Percentiles rank a stretch among this genome's conserved stretches.
Evolutionary conservation across 805 yeast genomes (phyloP).

Genomic region (Ogataea angusta): DNA sequence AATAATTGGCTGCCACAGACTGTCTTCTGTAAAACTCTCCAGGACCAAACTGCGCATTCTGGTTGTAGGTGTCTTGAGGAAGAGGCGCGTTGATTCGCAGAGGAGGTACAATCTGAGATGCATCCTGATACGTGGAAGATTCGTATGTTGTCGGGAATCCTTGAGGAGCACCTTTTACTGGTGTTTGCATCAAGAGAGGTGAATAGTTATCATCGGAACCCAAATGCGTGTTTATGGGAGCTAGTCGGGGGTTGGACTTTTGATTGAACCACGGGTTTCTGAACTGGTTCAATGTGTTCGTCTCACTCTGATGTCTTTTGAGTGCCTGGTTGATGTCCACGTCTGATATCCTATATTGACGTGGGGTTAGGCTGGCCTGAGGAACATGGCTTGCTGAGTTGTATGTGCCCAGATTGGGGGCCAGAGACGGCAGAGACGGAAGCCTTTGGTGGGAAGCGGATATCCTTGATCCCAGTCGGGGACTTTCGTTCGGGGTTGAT

Average conservation of each 20-base stretch:
- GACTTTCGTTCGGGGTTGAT: slow-evolving; percentile 5
- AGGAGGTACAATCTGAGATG: slow-evolving; percentile 31
- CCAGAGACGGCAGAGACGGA: slow-evolving; percentile 21
- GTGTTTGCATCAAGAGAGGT: slow-evolving; percentile 14
- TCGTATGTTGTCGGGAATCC: slow-evolving; percentile 31
- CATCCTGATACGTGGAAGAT: slow-evolving; percentile 8
- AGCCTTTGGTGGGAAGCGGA: slow-evolving; percentile 21
- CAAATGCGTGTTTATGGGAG: slow-evolving; percentile 14
- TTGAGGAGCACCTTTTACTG: slow-evolving; percentile 18
- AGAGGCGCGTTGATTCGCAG: slow-evolving; percentile 31
- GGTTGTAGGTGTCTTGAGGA: slow-evolving; percentile 16
- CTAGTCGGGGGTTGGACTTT: slow-evolving; percentile 12
- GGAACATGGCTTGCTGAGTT: slow-evolving; percentile 4
- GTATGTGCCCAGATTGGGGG: slow-evolving; percentile 9
- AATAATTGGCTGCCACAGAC: slow-evolving; percentile 29
- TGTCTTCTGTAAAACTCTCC: slow-evolving; percentile 27
- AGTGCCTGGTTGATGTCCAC: slow-evolving; percentile 15
- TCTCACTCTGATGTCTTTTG: slow-evolving; percentile 22
- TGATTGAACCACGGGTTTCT: slow-evolving; percentile 23
- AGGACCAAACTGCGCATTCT: slow-evolving; percentile 13
- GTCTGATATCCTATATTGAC: slow-evolving; percentile 18
- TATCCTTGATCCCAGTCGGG: slow-evolving; percentile 15
- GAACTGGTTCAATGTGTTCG: slow-evolving; percentile 13
- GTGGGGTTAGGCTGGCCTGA: slow-evolving; percentile 12
- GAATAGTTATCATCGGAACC: slow-evolving; percentile 13